Conservation (phyloP, 2,329 filamentous ascomycete genomes). For the Metarhizium album region DNA sequence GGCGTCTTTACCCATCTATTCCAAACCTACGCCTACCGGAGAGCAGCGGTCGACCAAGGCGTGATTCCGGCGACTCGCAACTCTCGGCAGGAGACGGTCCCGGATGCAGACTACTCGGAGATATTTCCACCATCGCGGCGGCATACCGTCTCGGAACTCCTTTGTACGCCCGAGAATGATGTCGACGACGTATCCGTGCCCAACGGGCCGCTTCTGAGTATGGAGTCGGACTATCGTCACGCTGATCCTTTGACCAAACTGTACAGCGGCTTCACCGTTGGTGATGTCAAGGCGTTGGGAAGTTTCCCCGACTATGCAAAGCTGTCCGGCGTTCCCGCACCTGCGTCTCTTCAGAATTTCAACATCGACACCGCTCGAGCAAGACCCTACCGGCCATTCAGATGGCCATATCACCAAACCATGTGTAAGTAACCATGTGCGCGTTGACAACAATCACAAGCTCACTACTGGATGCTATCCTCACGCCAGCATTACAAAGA, state of each 20-base stretch:
- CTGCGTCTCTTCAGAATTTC: conserved; percentile 30
- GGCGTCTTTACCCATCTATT: not conserved
- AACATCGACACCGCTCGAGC: conserved; percentile 57
- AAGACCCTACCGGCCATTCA: conserved; percentile 68
- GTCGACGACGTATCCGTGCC: too few species aligned
- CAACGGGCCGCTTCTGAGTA: too few species aligned
- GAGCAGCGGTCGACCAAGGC: not conserved
- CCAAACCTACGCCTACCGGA: not conserved
- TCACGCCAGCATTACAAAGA: conserved; percentile 56
- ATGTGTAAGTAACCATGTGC: conserved; percentile 59
- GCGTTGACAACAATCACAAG: not conserved
- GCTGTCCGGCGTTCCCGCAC: conserved; percentile 57
- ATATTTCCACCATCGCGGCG: too few species aligned
- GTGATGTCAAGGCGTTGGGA: conserved; percentile 59
- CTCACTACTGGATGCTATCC: not conserved
- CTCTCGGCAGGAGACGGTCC: not conserved
- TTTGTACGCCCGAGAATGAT: too few species aligned
- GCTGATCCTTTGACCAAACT: too few species aligned
- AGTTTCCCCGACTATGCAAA: conserved; percentile 71
- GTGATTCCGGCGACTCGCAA: not conserved
- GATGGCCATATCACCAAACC: conserved; percentile 81
- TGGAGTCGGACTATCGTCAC: too few species aligned
- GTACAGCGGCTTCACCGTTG: conserved; percentile 54
- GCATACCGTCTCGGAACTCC: too few species aligned
- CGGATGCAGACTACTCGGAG: too few species aligned